Conservation (phyloP, 306 rosid genomes). For the Geum urbanum region DNA sequence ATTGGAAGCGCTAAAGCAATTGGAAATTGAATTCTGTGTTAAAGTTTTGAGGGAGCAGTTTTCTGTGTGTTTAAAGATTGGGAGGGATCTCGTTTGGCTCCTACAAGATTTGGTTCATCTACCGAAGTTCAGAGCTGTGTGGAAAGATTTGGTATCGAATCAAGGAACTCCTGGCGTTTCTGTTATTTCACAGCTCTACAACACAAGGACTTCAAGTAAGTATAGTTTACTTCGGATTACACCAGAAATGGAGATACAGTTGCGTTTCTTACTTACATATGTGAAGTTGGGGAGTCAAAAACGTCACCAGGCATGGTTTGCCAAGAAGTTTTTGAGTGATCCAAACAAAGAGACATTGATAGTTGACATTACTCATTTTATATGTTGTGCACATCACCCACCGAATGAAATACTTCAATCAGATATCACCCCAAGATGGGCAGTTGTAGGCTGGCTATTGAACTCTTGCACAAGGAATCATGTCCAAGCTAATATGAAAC, state of each 20-base stretch:
- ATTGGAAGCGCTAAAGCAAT: conserved; percentile 44
- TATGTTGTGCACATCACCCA: conserved; percentile 85
- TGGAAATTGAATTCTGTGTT: conserved; percentile 70
- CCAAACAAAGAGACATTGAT: conserved; percentile 52
- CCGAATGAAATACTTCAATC: conserved; percentile 79
- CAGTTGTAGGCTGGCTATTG: conserved; percentile 79
- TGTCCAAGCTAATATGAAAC: conserved; percentile 50
- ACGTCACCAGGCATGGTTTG: conserved; percentile 76
- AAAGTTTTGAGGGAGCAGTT: conserved; percentile 60
- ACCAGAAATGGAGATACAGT: conserved; percentile 68
- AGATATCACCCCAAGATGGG: conserved; percentile 80
- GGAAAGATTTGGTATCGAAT: conserved; percentile 51
- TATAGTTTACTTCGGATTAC: conserved; percentile 58
- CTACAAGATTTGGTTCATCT: conserved; percentile 21
- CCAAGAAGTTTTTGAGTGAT: conserved; percentile 55
- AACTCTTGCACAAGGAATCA: conserved; percentile 44
- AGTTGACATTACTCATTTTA: conserved; percentile 64
- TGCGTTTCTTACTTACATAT: conserved; percentile 63
- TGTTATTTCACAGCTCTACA: conserved; percentile 54
- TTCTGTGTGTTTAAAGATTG: conserved; percentile 57
- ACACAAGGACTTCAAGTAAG: conserved; percentile 53
- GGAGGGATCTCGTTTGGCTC: conserved; percentile 74
- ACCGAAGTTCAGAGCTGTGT: conserved; percentile 12
- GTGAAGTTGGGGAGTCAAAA: conserved; percentile 68
- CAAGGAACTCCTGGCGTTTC: conserved; percentile 43